Conservation (phyloP, 805 yeast genomes). For the Zygosaccharomyces bailii region DNA sequence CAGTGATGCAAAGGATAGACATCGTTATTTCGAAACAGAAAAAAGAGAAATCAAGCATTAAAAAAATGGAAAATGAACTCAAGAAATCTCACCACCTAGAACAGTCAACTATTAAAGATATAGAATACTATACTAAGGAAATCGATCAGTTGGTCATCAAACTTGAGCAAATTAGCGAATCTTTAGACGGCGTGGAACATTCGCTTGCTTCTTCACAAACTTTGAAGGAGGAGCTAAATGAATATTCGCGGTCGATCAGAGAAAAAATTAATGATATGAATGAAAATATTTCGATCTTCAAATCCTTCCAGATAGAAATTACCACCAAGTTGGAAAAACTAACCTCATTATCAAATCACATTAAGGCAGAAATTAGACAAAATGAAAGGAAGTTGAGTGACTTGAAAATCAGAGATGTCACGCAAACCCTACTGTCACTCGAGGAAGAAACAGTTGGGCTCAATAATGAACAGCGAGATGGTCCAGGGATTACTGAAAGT, state of each 20-base stretch:
- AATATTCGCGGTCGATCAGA: slow-evolving; percentile 39
- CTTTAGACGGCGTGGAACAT: slow-evolving; percentile 32
- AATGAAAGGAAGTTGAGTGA: slow-evolving; percentile 41
- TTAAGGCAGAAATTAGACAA: slow-evolving; percentile 40
- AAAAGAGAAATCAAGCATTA: slow-evolving; percentile 51
- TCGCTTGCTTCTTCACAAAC: slow-evolving; percentile 40
- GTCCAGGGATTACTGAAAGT: too few species aligned
- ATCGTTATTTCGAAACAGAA: slow-evolving; percentile 54
- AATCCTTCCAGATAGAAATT: slow-evolving; percentile 64
- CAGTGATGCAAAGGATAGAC: slow-evolving; percentile 63
- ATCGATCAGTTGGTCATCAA: slow-evolving; percentile 31
- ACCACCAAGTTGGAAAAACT: slow-evolving; percentile 60
- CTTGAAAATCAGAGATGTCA: slow-evolving; percentile 53
- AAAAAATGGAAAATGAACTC: slow-evolving; percentile 62
- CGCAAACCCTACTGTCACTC: slow-evolving; percentile 28
- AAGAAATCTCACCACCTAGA: slow-evolving; percentile 51
- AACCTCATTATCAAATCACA: slow-evolving; percentile 37
- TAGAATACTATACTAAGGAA: slow-evolving; percentile 39
- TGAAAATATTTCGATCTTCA: slow-evolving; percentile 50
- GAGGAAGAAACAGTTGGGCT: slow-evolving; percentile 13
- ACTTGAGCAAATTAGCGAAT: slow-evolving; percentile 35
- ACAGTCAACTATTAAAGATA: slow-evolving; percentile 46
- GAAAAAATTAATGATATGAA: slow-evolving; percentile 41
- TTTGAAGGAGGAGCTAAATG: slow-evolving; percentile 41
- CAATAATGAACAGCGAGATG: too few species aligned